These are phyloP conservation scores for Botryotinia narcissicola DNA, from an alignment of 2,329 filamentous ascomycete genomes.

Conservation along the genomic window DNA sequence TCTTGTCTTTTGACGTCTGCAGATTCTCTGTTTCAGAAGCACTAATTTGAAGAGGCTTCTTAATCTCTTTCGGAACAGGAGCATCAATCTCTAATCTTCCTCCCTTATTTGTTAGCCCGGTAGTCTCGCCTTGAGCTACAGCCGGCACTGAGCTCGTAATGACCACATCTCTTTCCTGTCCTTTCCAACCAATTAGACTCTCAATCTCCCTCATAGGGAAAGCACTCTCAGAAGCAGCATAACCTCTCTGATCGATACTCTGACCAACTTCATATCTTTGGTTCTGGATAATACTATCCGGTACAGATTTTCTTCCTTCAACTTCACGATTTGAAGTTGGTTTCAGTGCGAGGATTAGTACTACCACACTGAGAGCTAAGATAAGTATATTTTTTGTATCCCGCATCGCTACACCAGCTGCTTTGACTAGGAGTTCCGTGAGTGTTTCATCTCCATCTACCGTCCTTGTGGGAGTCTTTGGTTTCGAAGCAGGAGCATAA, in stretches of 20 bases:
- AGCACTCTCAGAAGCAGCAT: neutral
- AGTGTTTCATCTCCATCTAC: constrained; percentile 45
- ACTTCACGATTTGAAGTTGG: constrained; percentile 9
- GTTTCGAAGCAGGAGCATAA: neutral
- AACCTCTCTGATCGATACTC: neutral
- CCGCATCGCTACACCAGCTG: constrained; percentile 52
- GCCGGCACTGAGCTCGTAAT: neutral
- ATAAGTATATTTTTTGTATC: constrained; percentile 62
- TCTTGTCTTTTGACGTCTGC: no score
- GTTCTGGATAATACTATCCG: constrained; percentile 14
- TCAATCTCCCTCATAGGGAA: neutral
- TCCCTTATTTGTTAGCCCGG: neutral
- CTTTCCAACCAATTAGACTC: neutral
- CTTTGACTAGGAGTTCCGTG: constrained; percentile 53
- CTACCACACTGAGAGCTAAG: constrained; percentile 51
- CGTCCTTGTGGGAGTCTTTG: neutral
- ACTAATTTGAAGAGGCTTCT: neutral
- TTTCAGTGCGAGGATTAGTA: constrained; percentile 49
- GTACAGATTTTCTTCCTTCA: neutral
- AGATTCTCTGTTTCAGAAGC: neutral
- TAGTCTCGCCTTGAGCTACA: neutral
- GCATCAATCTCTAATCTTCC: constrained; percentile 1
- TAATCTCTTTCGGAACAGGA: neutral
- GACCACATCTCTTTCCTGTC: neutral
- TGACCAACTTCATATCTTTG: neutral